Evolutionary conservation across 192 early-diverging fungal species (phyloP), one percentile per base, ranked within the genome.

Genomic region (Entophlyctis luteolus): DNA sequence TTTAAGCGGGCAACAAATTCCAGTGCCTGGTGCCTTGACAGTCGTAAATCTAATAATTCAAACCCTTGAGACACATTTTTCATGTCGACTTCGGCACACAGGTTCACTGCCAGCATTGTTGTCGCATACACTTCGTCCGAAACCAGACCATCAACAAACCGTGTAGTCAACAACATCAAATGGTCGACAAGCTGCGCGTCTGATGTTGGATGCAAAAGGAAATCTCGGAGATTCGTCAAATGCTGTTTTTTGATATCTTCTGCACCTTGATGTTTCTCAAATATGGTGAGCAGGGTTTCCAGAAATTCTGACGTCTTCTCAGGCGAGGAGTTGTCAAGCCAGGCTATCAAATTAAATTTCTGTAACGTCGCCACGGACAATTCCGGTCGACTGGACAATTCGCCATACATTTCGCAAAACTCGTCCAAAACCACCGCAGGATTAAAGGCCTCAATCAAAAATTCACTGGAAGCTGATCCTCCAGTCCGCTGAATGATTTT

Each of bases 371-470:
- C 34, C 14, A 58, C 8, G 8, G 55, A 27, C 12, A 55, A 10
- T 5, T 10, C 20, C n/a, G 5, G 39, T 22, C 8, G 4, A 14
- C 12, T 27, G 42, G 22, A 18, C 32, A 12, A 33, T 5, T 36
- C 50, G 18, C 6, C 5, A 50, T 73, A 70, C 62, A 75, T 62
- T 12, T 59, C 39, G 20, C 37, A 38, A 55, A 75, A 75, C 31
- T 65, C 39, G 25, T 63, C 68, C 3, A 56, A 16, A 0, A 55
- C 58, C 4, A 70, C 62, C 10, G 67, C 54, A 12, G 75, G 75
- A 45, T 68, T 65, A 48, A 73, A 77, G 2, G 66, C 58, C 22
- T 59, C 32, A 28, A 42, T 53, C 4, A 77, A 14, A 28, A 57
- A 32, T 16, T 10, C 48, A 28, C 2, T 49, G 23, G 68, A 48